Percentiles rank a stretch among this genome's conserved stretches.
These are phyloP conservation scores for Carex cristatella DNA, from an alignment of 176 grass and related monocot genomes.

Conservation along the genomic window DNA sequence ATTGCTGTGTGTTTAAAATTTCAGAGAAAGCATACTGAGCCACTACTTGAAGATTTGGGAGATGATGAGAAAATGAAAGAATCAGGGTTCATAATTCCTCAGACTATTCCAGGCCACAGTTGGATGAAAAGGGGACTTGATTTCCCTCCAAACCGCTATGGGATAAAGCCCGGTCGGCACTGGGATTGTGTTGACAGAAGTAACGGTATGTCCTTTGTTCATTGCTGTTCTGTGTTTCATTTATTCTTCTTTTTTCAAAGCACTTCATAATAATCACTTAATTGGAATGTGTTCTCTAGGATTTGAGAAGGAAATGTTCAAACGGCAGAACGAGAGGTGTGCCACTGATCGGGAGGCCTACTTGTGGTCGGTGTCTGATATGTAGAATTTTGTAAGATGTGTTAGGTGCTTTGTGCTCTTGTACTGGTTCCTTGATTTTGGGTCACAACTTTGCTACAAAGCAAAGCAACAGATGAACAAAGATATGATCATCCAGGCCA, in stretches of 20 bases:
- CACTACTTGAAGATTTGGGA: slow-evolving; percentile 67
- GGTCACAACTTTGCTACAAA: not conserved
- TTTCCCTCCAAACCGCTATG: slow-evolving; percentile 79
- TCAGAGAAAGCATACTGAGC: slow-evolving; percentile 43
- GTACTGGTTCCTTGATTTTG: not conserved
- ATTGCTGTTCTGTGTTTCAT: not conserved
- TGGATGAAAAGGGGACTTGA: slow-evolving; percentile 90
- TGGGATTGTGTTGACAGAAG: slow-evolving; percentile 95
- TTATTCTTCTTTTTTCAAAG: slow-evolving; percentile 13
- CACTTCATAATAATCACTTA: not conserved
- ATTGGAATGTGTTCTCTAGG: slow-evolving; percentile 34
- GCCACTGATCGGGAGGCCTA: slow-evolving; percentile 77
- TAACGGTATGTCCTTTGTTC: slow-evolving; percentile 48
- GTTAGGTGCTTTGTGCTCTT: not conserved
- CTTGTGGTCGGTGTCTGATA: slow-evolving; percentile 87
- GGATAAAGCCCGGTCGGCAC: slow-evolving; percentile 79
- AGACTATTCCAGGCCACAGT: slow-evolving; percentile 72
- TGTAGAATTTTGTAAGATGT: slow-evolving; percentile 30
- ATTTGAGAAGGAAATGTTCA: slow-evolving; percentile 79
- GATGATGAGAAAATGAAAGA: slow-evolving; percentile 92
- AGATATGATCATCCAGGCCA: not conserved
- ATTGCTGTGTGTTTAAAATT: slow-evolving; percentile 19
- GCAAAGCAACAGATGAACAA: no score
- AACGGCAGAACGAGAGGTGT: slow-evolving; percentile 76
- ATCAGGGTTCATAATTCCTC: slow-evolving; percentile 92